phyloP scores from a whole-genome alignment of 257 asterid species.

The Perilla frutescens region DNA sequence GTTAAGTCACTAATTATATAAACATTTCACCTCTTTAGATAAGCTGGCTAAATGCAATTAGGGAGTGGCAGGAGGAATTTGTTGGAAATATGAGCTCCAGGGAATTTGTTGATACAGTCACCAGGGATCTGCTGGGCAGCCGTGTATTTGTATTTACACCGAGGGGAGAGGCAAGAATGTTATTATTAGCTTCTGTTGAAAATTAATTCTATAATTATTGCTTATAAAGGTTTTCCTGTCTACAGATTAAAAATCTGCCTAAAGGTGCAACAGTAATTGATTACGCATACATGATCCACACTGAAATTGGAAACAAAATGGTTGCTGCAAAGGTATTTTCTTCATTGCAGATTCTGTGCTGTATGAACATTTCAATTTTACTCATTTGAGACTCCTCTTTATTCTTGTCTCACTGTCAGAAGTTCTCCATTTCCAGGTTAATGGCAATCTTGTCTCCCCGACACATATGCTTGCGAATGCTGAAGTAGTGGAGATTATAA shows the following conservation, averaged over 20 bases:
- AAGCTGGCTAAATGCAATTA: slow-evolving; percentile 95
- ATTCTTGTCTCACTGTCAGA: slow-evolving; percentile 30
- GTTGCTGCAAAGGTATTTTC: slow-evolving; percentile 85
- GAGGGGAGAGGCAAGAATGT: slow-evolving; percentile 76
- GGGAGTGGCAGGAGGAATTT: slow-evolving; percentile 99
- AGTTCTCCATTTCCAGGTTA: slow-evolving; percentile 64
- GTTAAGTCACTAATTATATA: slow-evolving; percentile 32
- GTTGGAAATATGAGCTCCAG: slow-evolving; percentile 97
- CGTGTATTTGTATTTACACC: slow-evolving; percentile 97
- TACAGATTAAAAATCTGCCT: slow-evolving; percentile 86
- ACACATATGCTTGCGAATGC: slow-evolving; percentile 80
- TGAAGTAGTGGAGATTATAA: slow-evolving; percentile 87
- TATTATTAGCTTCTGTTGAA: slow-evolving; percentile 4
- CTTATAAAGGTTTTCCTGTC: slow-evolving; percentile 24
- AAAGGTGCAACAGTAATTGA: slow-evolving; percentile 83
- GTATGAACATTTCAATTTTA: slow-evolving; percentile 13
- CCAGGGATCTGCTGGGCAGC: slow-evolving; percentile 89
- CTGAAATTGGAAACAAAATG: slow-evolving; percentile 90
- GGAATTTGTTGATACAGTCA: slow-evolving; percentile 90
- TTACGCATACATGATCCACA: slow-evolving; percentile 90
- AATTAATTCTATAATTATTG: slow-evolving; percentile 18
- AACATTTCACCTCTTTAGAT: slow-evolving; percentile 57
- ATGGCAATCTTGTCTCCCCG: slow-evolving; percentile 89
- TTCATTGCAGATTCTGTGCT: slow-evolving; percentile 20
- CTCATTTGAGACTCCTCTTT: slow-evolving; percentile 2